Conservation (phyloP, 495 filamentous ascomycete genomes). For the Neurospora sp. region DNA sequence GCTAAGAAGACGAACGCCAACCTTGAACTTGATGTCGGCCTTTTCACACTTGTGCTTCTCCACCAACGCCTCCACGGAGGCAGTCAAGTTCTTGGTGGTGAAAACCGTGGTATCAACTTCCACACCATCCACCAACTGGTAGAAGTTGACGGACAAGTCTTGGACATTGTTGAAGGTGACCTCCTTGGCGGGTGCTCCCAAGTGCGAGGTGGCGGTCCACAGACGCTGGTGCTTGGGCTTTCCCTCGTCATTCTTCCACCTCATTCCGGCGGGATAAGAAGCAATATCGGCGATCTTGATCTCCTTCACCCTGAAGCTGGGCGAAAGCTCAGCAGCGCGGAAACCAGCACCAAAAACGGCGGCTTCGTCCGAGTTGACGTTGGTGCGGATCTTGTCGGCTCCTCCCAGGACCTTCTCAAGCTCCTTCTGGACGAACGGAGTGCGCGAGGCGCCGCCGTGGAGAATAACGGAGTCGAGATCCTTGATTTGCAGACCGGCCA, state of each 20-base stretch:
- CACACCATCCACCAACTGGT: constrained; percentile 52
- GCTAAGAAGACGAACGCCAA: constrained; percentile 59
- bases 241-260: constrained; percentile 61
- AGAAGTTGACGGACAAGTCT: constrained; percentile 75
- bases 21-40: constrained; percentile 69
- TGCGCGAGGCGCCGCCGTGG: constrained; percentile 82
- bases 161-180: constrained; percentile 77
- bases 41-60: constrained; percentile 65
- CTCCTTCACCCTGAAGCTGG: constrained; percentile 94
- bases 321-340: constrained; percentile 81
- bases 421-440: constrained; percentile 86
- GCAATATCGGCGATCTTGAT: constrained; percentile 71
- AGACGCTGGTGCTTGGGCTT: constrained; percentile 51
- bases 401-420: constrained; percentile 67
- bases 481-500: constrained; percentile 58
- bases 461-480: constrained; percentile 89
- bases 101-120: constrained; percentile 43
- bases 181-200: constrained; percentile 69
- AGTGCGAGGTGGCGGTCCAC: constrained; percentile 66
- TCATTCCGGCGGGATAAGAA: constrained; percentile 60
- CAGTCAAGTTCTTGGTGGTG: constrained; percentile 74
- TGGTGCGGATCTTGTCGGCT: constrained; percentile 72
- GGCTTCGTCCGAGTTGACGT: constrained; percentile 94
- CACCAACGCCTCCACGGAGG: constrained; percentile 61
- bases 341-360: constrained; percentile 96